phyloP scores from a whole-genome alignment of 176 grass and related monocot genomes.

The Eragrostis curvula region DNA sequence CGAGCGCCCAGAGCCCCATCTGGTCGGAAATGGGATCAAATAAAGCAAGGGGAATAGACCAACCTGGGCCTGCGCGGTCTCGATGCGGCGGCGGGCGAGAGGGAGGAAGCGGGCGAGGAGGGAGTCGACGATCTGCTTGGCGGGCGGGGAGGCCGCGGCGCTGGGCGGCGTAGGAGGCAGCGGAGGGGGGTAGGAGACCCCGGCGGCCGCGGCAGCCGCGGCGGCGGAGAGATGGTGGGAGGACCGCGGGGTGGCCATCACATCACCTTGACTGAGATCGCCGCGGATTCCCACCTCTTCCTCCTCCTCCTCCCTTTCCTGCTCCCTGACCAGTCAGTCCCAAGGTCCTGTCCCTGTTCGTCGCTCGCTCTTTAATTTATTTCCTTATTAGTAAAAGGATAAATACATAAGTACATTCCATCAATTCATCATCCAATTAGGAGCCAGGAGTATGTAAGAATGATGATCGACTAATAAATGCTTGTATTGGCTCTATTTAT shows the following conservation, averaged over 20 bases:
- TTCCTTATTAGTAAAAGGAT: no score
- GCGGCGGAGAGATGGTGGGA: slow-evolving; percentile 55
- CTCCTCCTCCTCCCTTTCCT: no score
- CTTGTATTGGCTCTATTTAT: no score
- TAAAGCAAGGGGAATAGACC: neutral
- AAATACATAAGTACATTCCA: no score
- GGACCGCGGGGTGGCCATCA: slow-evolving; percentile 64
- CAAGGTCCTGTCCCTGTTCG: no score
- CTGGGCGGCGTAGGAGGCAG: slow-evolving; percentile 47
- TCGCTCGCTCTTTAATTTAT: no score
- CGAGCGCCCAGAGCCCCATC: neutral
- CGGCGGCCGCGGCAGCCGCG: slow-evolving; percentile 37
- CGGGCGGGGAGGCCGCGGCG: slow-evolving; percentile 45
- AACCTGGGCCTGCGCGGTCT: slow-evolving; percentile 99
- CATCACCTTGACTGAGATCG: slow-evolving; percentile 7
- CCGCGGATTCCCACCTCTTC: neutral
- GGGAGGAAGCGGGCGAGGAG: slow-evolving; percentile 95
- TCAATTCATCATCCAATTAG: no score
- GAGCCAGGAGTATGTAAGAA: no score
- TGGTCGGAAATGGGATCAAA: neutral
- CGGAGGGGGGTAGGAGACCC: slow-evolving; percentile 50
- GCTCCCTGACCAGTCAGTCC: no score
- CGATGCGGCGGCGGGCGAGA: slow-evolving; percentile 94
- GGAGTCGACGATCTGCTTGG: slow-evolving; percentile 98
- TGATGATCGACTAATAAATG: no score